These are phyloP conservation scores for Malus asiatica DNA, from an alignment of 306 rosid genomes.

Conservation along the genomic window DNA sequence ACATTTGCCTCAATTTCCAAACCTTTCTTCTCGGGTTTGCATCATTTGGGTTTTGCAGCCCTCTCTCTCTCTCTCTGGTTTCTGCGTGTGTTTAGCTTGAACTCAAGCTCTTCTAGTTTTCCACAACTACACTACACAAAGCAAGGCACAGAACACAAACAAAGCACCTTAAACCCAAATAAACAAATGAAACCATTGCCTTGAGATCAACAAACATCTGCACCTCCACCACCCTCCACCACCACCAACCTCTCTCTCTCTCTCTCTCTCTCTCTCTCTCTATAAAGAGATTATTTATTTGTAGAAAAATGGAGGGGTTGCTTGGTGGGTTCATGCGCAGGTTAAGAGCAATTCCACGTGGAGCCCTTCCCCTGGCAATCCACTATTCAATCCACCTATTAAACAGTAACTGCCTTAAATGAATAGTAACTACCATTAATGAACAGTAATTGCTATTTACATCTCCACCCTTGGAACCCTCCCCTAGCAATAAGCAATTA, in stretches of 20 bases:
- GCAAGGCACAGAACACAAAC: conserved; percentile 5
- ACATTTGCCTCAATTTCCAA: conserved; percentile 62
- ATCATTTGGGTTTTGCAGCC: conserved; percentile 34
- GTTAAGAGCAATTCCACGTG: too few relatives aligned
- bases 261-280: conserved; percentile 8
- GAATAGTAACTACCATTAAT: too few relatives aligned
- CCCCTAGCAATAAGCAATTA: too few relatives aligned
- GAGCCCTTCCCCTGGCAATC: too few relatives aligned
- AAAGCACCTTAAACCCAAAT: neutral
- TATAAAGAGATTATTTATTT: neutral
- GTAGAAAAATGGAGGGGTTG: conserved; percentile 4
- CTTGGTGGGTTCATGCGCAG: conserved; percentile 20
- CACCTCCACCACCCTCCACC: conserved; percentile 20
- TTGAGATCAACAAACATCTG: conserved; percentile 43
- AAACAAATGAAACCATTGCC: conserved; percentile 17
- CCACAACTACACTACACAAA: conserved; percentile 5
- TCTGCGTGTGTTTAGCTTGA: conserved; percentile 19
- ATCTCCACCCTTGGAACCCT: too few relatives aligned
- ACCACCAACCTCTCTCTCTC: conserved; percentile 4
- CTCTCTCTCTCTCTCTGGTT: neutral
- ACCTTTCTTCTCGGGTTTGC: conserved; percentile 46
- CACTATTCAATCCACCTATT: too few relatives aligned
- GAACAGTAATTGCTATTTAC: too few relatives aligned
- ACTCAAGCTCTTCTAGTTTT: conserved; percentile 24
- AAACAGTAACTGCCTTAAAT: too few relatives aligned